A percentile compares a stretch with the other conserved stretches of the same genome.
Conservation (phyloP, 2,329 filamentous ascomycete species). For the Claviceps sp. region DNA sequence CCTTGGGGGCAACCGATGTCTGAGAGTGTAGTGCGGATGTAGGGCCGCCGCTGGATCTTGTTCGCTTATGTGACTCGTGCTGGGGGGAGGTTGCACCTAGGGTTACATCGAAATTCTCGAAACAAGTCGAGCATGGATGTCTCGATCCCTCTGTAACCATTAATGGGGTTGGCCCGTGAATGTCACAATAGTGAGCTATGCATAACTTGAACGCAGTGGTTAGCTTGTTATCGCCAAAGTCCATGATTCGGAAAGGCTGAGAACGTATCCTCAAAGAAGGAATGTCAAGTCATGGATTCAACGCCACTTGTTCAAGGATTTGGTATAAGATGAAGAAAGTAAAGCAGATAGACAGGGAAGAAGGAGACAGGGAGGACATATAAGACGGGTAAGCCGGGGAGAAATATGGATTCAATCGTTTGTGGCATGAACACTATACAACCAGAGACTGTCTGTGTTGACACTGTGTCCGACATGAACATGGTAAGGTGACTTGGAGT, state of each 20-base stretch:
- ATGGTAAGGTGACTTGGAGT: slow-evolving; percentile 2
- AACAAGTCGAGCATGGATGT: slow-evolving; percentile 46
- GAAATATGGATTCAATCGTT: background rate
- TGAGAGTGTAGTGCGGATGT: slow-evolving; percentile 19
- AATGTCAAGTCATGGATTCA: background rate
- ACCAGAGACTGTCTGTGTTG: background rate
- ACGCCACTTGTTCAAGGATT: background rate
- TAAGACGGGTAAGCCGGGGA: background rate
- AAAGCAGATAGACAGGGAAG: background rate
- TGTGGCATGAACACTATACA: background rate
- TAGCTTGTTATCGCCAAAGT: slow-evolving; percentile 17
- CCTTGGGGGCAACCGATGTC: slow-evolving; percentile 27
- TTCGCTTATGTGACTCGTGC: slow-evolving; percentile 19
- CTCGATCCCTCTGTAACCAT: slow-evolving; percentile 57
- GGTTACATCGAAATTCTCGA: slow-evolving; percentile 23
- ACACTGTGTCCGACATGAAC: background rate
- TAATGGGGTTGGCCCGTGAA: slow-evolving; percentile 54
- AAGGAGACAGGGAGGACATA: background rate
- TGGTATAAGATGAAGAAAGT: background rate
- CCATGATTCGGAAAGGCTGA: slow-evolving; percentile 12
- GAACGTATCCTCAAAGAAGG: background rate
- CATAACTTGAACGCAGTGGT: slow-evolving; percentile 42
- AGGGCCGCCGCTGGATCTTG: slow-evolving; percentile 27
- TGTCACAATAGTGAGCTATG: slow-evolving; percentile 58
- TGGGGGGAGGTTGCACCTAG: slow-evolving; percentile 4